Evolutionary conservation across 164 flowering plant genomes (phyloP).

Genomic region (Dillenia turbinata): DNA sequence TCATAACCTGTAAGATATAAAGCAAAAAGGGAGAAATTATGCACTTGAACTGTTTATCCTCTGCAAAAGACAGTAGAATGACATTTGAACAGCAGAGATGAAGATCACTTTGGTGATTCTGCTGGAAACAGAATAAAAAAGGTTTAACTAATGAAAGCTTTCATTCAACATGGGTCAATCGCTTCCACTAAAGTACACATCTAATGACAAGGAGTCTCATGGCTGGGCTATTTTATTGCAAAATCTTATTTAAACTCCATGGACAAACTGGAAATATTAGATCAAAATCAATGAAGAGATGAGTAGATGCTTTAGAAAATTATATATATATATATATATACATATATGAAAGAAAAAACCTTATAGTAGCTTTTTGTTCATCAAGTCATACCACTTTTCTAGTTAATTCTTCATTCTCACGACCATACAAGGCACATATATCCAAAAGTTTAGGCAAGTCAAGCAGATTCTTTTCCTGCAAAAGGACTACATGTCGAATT

Average conservation of each 20-base stretch:
- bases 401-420: slow-evolving; percentile 81
- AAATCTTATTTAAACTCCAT: too few relatives aligned
- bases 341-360: slow-evolving; percentile 2
- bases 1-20: slow-evolving; percentile 50
- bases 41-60: neutral
- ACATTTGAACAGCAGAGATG: too few relatives aligned
- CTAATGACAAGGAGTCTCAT: too few relatives aligned
- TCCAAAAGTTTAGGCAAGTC: slow-evolving; percentile 90
- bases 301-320: neutral
- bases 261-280: neutral
- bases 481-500: slow-evolving; percentile 54
- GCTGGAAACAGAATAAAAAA: too few relatives aligned
- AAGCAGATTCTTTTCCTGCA: slow-evolving; percentile 91
- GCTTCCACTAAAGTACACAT: too few relatives aligned
- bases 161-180: too few relatives aligned
- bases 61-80: too few relatives aligned
- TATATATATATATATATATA: neutral
- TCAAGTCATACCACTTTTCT: slow-evolving; percentile 49
- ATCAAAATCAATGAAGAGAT: neutral
- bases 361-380: neutral
- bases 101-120: too few relatives aligned
- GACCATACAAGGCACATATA: slow-evolving; percentile 91
- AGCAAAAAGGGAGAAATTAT: neutral
- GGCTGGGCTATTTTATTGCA: too few relatives aligned
- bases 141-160: too few relatives aligned